Percentiles rank a stretch among this genome's conserved stretches.
Evolutionary conservation across 164 flowering plant genomes (phyloP).

Genomic region (Kalanchoe fedtschenkoi): DNA sequence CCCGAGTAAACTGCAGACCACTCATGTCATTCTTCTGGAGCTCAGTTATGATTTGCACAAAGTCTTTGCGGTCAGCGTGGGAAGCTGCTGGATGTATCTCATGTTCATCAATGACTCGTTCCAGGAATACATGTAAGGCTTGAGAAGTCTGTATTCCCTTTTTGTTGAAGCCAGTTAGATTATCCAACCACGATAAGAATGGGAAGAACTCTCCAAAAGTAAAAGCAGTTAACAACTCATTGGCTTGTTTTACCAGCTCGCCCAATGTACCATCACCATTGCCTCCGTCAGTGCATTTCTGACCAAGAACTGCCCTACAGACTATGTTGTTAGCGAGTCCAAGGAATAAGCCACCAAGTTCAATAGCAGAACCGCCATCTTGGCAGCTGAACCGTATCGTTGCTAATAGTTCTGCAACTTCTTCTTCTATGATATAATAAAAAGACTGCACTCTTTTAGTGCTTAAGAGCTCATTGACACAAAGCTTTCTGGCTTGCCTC

Average conservation of each 20-base stretch:
- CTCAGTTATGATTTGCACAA: constrained; percentile 12
- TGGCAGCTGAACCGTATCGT: not conserved
- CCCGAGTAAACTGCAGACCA: constrained; percentile 3
- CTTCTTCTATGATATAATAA: constrained; percentile 11
- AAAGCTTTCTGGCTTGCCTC: constrained; percentile 13
- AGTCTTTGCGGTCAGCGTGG: constrained; percentile 7
- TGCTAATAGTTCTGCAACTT: constrained; percentile 9
- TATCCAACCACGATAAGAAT: constrained; percentile 16
- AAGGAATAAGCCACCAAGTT: constrained; percentile 8
- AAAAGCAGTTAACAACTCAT: constrained; percentile 9
- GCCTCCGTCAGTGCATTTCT: constrained; percentile 1
- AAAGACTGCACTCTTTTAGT: constrained; percentile 4
- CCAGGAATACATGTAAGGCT: constrained; percentile 11
- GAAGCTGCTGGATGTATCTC: not conserved
- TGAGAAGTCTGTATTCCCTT: constrained; percentile 7
- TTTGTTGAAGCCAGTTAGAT: constrained; percentile 12
- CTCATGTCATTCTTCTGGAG: constrained; percentile 4
- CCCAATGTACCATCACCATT: not conserved
- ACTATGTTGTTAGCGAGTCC: constrained; percentile 11
- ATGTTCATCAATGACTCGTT: constrained; percentile 17
- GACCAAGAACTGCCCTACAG: constrained; percentile 16
- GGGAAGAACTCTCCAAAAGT: constrained; percentile 16
- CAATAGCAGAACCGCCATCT: not conserved
- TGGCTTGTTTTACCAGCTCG: not conserved
- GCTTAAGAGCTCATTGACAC: constrained; percentile 15